These are phyloP conservation scores for Pleurotus platypus DNA, from an alignment of 768 basidiomycete genomes.

Conservation along the genomic window DNA sequence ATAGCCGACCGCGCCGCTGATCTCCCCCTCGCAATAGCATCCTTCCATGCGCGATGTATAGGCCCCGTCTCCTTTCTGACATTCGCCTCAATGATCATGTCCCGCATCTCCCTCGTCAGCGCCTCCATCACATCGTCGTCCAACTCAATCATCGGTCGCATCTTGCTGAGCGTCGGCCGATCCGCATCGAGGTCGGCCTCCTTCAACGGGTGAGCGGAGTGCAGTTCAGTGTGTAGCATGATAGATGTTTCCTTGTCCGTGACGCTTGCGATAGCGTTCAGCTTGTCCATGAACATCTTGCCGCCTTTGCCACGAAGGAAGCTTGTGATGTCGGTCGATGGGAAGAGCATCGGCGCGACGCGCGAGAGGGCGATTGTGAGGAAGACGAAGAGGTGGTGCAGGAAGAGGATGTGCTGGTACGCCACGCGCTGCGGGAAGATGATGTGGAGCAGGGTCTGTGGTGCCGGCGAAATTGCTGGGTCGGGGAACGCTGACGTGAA, in stretches of 20 bases:
- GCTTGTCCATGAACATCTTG: slow-evolving; percentile 39
- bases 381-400: slow-evolving; percentile 77
- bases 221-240: slow-evolving; percentile 51
- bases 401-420: slow-evolving; percentile 73
- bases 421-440: slow-evolving; percentile 64
- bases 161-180: slow-evolving; percentile 10
- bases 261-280: slow-evolving; percentile 35
- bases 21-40: slow-evolving; percentile 24
- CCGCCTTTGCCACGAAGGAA: slow-evolving; percentile 19
- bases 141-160: slow-evolving; percentile 16
- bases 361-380: slow-evolving; percentile 68
- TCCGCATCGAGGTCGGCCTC: neutral
- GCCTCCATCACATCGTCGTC: slow-evolving; percentile 30
- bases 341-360: slow-evolving; percentile 66
- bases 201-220: slow-evolving; percentile 41
- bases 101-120: slow-evolving; percentile 57
- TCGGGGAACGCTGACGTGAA: slow-evolving; percentile 18
- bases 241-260: slow-evolving; percentile 56
- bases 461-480: slow-evolving; percentile 14
- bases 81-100: slow-evolving; percentile 60
- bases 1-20: neutral
- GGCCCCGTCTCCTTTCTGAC: slow-evolving; percentile 55
- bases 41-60: slow-evolving; percentile 51
- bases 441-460: slow-evolving; percentile 27
- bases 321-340: slow-evolving; percentile 23